These are phyloP conservation scores for Metroxylon sagu DNA, from an alignment of 176 grass and related monocot species.

Conservation along the genomic window DNA sequence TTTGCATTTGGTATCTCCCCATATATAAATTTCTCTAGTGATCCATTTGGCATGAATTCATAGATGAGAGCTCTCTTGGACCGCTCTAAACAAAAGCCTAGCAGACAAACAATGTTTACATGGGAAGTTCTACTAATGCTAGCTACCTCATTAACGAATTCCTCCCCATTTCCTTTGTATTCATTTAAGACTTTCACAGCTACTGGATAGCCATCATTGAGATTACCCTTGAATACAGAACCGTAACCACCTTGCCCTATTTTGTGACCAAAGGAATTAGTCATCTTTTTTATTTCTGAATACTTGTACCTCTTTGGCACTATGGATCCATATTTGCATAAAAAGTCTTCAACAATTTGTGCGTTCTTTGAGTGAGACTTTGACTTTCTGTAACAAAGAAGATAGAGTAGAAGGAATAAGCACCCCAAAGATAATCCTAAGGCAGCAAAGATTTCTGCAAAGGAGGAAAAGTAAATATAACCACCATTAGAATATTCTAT, in stretches of 20 bases:
- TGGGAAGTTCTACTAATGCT: slow-evolving; percentile 36
- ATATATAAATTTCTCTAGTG: slow-evolving; percentile 36
- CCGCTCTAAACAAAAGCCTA: slow-evolving; percentile 43
- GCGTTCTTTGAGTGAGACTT: no score
- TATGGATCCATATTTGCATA: background rate
- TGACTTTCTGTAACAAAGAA: no score
- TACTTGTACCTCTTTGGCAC: slow-evolving; percentile 33
- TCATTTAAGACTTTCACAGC: slow-evolving; percentile 34
- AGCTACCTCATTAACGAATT: slow-evolving; percentile 39
- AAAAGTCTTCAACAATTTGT: background rate
- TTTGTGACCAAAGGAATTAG: slow-evolving; percentile 29
- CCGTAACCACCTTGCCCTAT: slow-evolving; percentile 32
- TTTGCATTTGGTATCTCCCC: background rate
- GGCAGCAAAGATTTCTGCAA: no score
- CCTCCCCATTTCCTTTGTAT: slow-evolving; percentile 16
- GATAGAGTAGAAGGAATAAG: no score
- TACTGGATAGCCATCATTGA: slow-evolving; percentile 20
- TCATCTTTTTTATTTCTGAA: slow-evolving; percentile 38
- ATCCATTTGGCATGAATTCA: slow-evolving; percentile 48
- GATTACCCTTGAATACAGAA: slow-evolving; percentile 41
- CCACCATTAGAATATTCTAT: no score
- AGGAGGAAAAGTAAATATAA: no score
- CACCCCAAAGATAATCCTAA: no score
- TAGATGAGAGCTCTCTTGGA: slow-evolving; percentile 49
- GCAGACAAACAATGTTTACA: slow-evolving; percentile 32